These are phyloP conservation scores for Neofusicoccum umdonicola DNA, from an alignment of 2,329 filamentous ascomycete genomes.

Conservation along the genomic window DNA sequence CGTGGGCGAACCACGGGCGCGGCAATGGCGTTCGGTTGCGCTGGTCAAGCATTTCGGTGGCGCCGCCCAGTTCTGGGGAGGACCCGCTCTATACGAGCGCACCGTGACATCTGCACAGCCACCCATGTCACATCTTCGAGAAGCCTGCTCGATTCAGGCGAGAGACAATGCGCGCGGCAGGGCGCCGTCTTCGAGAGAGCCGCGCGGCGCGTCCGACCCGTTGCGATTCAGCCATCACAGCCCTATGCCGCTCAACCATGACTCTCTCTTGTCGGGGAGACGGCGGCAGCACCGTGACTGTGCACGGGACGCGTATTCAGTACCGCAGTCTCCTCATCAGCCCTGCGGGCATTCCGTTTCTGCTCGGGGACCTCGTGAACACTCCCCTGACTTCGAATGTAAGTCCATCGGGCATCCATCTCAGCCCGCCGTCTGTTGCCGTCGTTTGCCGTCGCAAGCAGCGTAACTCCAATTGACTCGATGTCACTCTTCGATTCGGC, in stretches of 20 bases:
- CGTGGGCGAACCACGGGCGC: neutral
- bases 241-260: neutral
- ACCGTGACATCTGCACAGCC: neutral
- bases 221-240: neutral
- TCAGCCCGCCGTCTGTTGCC: neutral
- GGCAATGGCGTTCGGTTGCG: neutral
- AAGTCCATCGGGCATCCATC: neutral
- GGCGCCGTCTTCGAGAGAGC: neutral
- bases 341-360: neutral
- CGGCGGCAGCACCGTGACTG: too few species aligned
- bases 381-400: neutral
- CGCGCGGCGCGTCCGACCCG: too few species aligned
- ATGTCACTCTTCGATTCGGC: neutral
- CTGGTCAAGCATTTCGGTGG: neutral
- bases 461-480: neutral
- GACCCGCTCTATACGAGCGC: neutral
- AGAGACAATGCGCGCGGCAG: neutral
- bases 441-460: too few species aligned
- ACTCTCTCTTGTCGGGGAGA: too few species aligned
- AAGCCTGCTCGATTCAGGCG: neutral
- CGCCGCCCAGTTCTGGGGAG: neutral
- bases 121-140: neutral
- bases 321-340: neutral
- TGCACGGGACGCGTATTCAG: too few species aligned
- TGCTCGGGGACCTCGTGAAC: neutral